Evolutionary conservation across 345 rosid genomes (phyloP), one percentile per base, ranked within the genome.

Genomic region (Camelina neglecta): DNA sequence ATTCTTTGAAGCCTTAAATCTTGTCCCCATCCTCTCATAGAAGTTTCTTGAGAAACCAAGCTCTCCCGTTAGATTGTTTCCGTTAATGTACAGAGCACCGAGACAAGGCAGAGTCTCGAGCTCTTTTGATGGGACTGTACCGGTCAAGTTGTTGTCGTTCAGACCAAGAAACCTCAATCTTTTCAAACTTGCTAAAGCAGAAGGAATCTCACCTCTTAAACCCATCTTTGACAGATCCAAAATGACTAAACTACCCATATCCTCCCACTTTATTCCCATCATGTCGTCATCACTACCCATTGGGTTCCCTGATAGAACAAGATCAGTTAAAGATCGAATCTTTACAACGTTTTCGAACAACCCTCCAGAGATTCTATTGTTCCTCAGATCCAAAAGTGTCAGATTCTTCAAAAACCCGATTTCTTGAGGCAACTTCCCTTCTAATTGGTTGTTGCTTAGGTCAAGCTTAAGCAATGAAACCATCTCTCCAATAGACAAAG

Each of bases 41-140:
- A 92, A 94, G 51, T 36, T 38, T 69, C 73, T 54, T 18, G 96
- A 72, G 80, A 94, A 90, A 67, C 79, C 57, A 31, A 94, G 87
- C 85, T 81, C 88, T 71, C 98, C 96, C 38, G 92, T 75, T 84
- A 92, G 84, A 76, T 94, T 89, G 85, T 94, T 94, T 59, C 96
- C 95, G 68, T 85, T 79, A 8, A 92, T 59, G 87, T 89, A 92
- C 6, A 92, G 67, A 11, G 95, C 88, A 75, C 81, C 75, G 29
- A 94, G 72, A 73, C 75, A 50, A 36, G 93, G 92, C 81, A 92
- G 3, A 63, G 81, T 74, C 74, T 88, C 96, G 0, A 76, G 39
- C 56, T 86, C 67, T 80, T 83, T 79, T 24, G 89, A 73, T 12
- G 89, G 76, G 80, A 85, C 72, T 61, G 36, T 61, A 2, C 97